These are phyloP conservation scores for Trichoderma guizhouense DNA, from an alignment of 2,329 filamentous ascomycete genomes.

Conservation along the genomic window DNA sequence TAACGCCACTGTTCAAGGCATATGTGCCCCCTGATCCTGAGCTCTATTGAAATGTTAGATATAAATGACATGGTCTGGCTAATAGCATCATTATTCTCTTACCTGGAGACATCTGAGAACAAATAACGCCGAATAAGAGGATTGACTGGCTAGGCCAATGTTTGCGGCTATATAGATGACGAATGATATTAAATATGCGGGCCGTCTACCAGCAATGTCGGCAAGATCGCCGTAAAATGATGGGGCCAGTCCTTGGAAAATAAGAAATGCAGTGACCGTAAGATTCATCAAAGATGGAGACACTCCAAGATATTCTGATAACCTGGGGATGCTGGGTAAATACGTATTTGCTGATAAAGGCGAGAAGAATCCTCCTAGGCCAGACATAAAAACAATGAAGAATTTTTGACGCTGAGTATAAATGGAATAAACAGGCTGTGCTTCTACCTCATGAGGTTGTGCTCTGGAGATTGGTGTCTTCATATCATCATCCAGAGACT, in stretches of 20 bases:
- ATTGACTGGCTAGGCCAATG: neutral
- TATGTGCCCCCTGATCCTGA: neutral
- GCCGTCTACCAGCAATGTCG: neutral
- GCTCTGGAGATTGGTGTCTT: neutral
- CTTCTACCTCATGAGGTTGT: neutral
- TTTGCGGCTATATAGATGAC: neutral
- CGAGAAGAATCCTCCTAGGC: conserved; percentile 15
- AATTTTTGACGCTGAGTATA: conserved; percentile 11
- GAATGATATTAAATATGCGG: neutral
- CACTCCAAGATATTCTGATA: neutral
- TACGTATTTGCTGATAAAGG: neutral
- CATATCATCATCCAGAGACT: neutral
- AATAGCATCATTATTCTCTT: neutral
- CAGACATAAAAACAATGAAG: conserved; percentile 16
- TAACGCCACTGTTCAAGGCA: neutral
- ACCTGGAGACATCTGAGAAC: conserved; percentile 5
- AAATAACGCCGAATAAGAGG: neutral
- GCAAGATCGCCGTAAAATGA: conserved; percentile 4
- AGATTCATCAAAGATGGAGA: conserved; percentile 5
- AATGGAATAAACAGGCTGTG: conserved; percentile 3
- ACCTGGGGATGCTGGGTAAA: neutral
- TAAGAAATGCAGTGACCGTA: neutral
- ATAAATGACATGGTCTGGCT: neutral
- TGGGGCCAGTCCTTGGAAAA: neutral
- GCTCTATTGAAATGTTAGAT: neutral